Percentiles rank a stretch among this genome's conserved stretches.
Evolutionary conservation across 2,329 filamentous ascomycete genomes (phyloP).

Genomic region (Nannizziopsis barbatae): DNA sequence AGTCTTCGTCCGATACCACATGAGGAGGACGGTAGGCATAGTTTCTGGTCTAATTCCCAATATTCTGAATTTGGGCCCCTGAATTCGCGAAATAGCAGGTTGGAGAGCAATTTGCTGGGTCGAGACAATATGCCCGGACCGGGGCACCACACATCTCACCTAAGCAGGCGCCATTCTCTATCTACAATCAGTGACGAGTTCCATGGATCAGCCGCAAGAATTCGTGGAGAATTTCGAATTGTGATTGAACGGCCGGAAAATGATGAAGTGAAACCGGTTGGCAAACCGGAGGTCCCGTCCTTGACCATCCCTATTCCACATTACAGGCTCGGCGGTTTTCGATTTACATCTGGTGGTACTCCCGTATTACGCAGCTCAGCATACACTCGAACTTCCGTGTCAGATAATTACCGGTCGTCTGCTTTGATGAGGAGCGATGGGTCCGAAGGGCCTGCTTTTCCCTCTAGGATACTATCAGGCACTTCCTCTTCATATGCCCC

Average conservation of each 20-base stretch:
- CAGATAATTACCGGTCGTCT: conserved; percentile 59
- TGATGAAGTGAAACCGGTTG: conserved; percentile 53
- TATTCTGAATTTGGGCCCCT: conserved; percentile 29
- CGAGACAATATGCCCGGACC: conserved; percentile 17
- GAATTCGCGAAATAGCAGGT: conserved; percentile 19
- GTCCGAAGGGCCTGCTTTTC: conserved; percentile 15
- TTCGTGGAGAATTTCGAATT: conserved; percentile 63
- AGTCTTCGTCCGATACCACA: conserved; percentile 35
- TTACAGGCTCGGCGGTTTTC: conserved; percentile 70
- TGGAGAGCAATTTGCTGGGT: conserved; percentile 20
- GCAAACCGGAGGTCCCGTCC: conserved; percentile 46
- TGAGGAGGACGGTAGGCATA: conserved; percentile 25
- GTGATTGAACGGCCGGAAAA: conserved; percentile 63
- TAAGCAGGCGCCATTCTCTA: conserved; percentile 56
- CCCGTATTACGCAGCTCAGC: conserved; percentile 71
- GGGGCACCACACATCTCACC: conserved; percentile 14
- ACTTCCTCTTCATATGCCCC: conserved; percentile 24
- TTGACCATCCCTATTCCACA: conserved; percentile 70
- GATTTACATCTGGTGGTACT: conserved; percentile 65
- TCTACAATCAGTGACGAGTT: conserved; percentile 60
- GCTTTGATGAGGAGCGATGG: conserved; percentile 38
- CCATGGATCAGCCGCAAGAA: conserved; percentile 25
- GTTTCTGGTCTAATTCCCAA: conserved; percentile 34
- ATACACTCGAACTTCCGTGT: conserved; percentile 54
- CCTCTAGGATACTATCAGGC: conserved; percentile 16